Evolutionary conservation across 2,329 filamentous ascomycete genomes (phyloP), one percentile per base, ranked within the genome.

Genomic region (Gaeumannomyces tritici): DNA sequence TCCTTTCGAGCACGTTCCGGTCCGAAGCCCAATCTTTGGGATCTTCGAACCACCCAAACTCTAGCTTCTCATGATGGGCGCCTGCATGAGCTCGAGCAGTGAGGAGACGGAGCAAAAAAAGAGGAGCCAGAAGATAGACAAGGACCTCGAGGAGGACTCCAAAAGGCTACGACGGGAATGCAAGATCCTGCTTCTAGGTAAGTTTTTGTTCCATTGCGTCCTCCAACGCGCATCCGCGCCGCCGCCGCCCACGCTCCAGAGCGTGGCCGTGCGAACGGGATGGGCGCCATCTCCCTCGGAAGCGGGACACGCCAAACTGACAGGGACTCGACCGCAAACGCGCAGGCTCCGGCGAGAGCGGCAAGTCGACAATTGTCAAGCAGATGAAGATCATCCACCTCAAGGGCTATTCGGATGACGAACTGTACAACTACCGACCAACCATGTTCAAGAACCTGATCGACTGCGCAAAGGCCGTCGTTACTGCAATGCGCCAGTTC

Each of bases 311-410:
- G 13, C 26, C 4, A 55, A 42, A 24, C 18, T 26, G 21, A 26
- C 27, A 27, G 21, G 11, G n/a, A 27, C 9, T 47, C 47, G 21
- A 26, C 24, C 27, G 47, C 18, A 26, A 54, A 31, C 54, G 54
- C 65, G 67, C 74, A 97, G 95, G 95, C 67, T 98, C 95, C 67
- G 95, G 95, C 67, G 95, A 99, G 80, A 98, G 93, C 76, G 95
- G 95, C 69, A 99, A 99, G 78, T 98, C 95, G 63, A 99, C 95
- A 12, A 98, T 99, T 70, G 95, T 99, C 69, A 99, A 99, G 77
- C 95, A 99, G 82, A 99, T 99, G 95, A 99, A 98, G 79, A 99
- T 99, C 70, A 98, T 99, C 72, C 95, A 99, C 73, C 89, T 98
- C 71, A 96, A 97, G 77, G 95, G 95, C 65, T 99, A 99, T 77